Evolutionary conservation across 176 grass and related monocot species (phyloP).

Genomic region (Phragmites australis): DNA sequence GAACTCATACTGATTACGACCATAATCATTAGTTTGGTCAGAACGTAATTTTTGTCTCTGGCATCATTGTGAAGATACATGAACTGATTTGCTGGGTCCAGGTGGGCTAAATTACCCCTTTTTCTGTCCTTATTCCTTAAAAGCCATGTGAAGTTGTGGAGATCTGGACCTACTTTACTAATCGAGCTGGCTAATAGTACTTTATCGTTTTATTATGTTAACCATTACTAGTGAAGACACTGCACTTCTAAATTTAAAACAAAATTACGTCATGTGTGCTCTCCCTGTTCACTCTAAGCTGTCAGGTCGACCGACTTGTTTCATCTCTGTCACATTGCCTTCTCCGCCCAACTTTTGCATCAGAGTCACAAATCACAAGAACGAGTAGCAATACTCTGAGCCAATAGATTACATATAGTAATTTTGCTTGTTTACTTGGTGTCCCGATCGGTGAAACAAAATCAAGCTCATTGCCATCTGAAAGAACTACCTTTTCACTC

Average conservation of each 20-base stretch:
- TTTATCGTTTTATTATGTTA: slow-evolving; percentile 42
- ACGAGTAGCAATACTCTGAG: not conserved
- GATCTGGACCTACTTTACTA: slow-evolving; percentile 42
- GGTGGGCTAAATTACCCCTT: slow-evolving; percentile 51
- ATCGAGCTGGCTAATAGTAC: slow-evolving; percentile 47
- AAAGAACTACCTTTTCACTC: not conserved
- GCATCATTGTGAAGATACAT: slow-evolving; percentile 53
- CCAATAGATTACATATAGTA: not conserved
- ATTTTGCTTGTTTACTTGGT: not conserved
- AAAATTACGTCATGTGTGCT: slow-evolving; percentile 29
- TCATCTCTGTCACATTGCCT: slow-evolving; percentile 24
- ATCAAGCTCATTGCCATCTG: not conserved
- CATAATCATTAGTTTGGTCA: slow-evolving; percentile 51
- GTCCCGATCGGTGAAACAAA: not conserved
- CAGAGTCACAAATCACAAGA: not conserved
- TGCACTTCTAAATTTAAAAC: slow-evolving; percentile 36
- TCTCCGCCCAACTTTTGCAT: slow-evolving; percentile 15
- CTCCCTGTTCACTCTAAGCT: slow-evolving; percentile 51
- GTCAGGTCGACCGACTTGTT: slow-evolving; percentile 42
- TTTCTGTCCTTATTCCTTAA: slow-evolving; percentile 52
- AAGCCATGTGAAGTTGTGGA: slow-evolving; percentile 55
- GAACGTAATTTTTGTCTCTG: slow-evolving; percentile 39
- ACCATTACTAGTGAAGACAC: slow-evolving; percentile 31
- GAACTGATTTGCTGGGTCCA: slow-evolving; percentile 60
- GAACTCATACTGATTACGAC: slow-evolving; percentile 30